A percentile compares a stretch with the other conserved stretches of the same genome.
phyloP scores from a whole-genome alignment of 2,329 filamentous ascomycete species.

The Fusarium compactum region DNA sequence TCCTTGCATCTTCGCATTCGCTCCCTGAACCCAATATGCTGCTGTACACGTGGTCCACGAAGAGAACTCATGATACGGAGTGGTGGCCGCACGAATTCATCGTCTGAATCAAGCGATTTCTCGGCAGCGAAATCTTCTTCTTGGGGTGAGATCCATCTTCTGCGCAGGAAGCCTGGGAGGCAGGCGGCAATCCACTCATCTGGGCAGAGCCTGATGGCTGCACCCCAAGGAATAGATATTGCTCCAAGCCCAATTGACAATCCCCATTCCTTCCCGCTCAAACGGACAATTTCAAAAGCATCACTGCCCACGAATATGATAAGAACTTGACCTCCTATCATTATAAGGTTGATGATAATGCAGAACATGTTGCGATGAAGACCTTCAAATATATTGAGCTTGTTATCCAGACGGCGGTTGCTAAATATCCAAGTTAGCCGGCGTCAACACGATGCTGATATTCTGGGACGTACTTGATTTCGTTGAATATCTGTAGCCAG shows the following conservation, averaged over 20 bases:
- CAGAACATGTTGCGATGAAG: conserved; percentile 85
- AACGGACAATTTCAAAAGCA: conserved; percentile 74
- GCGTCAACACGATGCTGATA: conserved; percentile 67
- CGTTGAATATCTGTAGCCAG: conserved; percentile 80
- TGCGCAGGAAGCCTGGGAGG: conserved; percentile 47
- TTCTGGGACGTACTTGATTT: conserved; percentile 63
- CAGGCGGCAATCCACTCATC: conserved; percentile 63
- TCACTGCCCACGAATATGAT: conserved; percentile 85
- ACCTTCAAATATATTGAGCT: conserved; percentile 88
- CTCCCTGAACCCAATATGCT: conserved; percentile 49
- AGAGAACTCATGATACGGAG: conserved; percentile 50
- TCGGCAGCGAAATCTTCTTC: conserved; percentile 23
- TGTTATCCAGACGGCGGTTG: conserved; percentile 80
- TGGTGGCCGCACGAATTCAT: conserved; percentile 43
- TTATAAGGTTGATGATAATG: conserved; percentile 80
- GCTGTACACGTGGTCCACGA: conserved; percentile 48
- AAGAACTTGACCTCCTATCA: conserved; percentile 85
- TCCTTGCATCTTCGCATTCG: conserved; percentile 48
- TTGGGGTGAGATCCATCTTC: conserved; percentile 45
- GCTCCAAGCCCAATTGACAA: conserved; percentile 82
- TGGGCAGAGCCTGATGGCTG: conserved; percentile 79
- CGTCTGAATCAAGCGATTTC: conserved; percentile 36
- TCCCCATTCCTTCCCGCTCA: conserved; percentile 83
- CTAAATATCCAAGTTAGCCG: conserved; percentile 70
- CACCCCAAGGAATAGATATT: conserved; percentile 79